These are phyloP conservation scores for Calonectria hongkongensis DNA, from an alignment of 2,329 filamentous ascomycete genomes.

Conservation along the genomic window DNA sequence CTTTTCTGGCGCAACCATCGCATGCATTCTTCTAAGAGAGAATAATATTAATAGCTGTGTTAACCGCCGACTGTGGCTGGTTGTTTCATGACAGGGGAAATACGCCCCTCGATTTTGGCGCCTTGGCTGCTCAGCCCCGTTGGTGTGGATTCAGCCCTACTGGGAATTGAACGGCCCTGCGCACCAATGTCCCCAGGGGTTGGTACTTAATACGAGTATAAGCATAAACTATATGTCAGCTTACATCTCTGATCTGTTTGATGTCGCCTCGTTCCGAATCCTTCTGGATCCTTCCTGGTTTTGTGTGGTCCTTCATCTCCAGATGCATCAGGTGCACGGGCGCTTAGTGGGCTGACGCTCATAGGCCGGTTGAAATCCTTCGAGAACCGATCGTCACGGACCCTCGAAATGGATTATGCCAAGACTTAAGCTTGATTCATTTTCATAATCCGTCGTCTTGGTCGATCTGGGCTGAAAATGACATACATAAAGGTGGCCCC, in stretches of 20 bases:
- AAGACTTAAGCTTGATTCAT: slow-evolving; percentile 6
- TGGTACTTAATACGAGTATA: background rate
- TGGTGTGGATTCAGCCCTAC: background rate
- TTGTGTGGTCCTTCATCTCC: slow-evolving; percentile 13
- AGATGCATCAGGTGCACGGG: slow-evolving; percentile 2
- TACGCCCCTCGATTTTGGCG: background rate
- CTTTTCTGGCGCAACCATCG: background rate
- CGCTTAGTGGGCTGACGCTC: background rate
- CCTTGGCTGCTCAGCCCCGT: background rate
- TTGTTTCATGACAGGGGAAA: background rate
- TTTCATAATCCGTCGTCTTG: background rate
- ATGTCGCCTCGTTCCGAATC: background rate
- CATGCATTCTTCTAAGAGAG: too few species aligned
- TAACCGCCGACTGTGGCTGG: background rate
- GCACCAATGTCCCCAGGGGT: too few species aligned
- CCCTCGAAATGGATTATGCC: background rate
- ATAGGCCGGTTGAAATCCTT: too few species aligned
- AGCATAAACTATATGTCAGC: slow-evolving; percentile 21
- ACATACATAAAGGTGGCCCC: background rate
- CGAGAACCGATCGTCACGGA: background rate
- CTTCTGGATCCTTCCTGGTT: background rate
- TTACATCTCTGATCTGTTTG: background rate
- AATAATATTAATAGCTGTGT: background rate
- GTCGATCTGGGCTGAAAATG: background rate
- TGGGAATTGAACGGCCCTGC: background rate